Conservation (phyloP, 2,329 filamentous ascomycete genomes). For the Colletotrichum cuscutae region DNA sequence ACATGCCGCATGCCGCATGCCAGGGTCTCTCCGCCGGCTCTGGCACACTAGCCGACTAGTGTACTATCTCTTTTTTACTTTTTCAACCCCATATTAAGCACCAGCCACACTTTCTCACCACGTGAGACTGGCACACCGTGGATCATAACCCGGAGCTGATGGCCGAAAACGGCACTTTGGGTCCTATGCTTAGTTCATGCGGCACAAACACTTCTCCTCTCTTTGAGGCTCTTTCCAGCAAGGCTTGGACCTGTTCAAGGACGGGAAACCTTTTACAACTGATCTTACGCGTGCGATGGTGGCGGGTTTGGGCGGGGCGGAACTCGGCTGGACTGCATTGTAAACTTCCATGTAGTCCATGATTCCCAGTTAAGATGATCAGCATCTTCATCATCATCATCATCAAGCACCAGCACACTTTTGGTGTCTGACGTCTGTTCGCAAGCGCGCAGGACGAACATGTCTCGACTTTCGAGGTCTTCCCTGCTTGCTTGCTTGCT, state of each 20-base stretch:
- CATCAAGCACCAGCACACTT: no score
- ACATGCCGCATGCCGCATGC: neutral
- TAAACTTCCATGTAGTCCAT: neutral
- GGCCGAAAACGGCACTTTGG: conserved; percentile 10
- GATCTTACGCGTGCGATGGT: conserved; percentile 18
- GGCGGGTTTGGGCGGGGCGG: conserved; percentile 9
- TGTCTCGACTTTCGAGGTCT: neutral
- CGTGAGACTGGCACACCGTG: neutral
- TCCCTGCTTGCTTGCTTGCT: neutral
- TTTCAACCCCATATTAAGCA: conserved; percentile 19
- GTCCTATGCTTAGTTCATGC: conserved; percentile 22
- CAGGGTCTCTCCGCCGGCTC: neutral
- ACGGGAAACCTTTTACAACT: neutral
- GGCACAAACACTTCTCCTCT: neutral
- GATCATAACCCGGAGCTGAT: conserved; percentile 5
- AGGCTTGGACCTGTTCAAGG: conserved; percentile 13
- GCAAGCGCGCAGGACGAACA: neutral
- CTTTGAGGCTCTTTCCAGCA: conserved; percentile 26
- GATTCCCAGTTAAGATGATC: neutral
- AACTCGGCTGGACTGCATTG: neutral
- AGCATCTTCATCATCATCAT: neutral
- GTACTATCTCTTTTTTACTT: conserved; percentile 2
- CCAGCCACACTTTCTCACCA: conserved; percentile 21
- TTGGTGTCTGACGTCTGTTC: neutral
- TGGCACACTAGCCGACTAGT: neutral